Evolutionary conservation across 345 rosid species (phyloP), one percentile per base, ranked within the genome.

Genomic region (Brassica carinata): DNA sequence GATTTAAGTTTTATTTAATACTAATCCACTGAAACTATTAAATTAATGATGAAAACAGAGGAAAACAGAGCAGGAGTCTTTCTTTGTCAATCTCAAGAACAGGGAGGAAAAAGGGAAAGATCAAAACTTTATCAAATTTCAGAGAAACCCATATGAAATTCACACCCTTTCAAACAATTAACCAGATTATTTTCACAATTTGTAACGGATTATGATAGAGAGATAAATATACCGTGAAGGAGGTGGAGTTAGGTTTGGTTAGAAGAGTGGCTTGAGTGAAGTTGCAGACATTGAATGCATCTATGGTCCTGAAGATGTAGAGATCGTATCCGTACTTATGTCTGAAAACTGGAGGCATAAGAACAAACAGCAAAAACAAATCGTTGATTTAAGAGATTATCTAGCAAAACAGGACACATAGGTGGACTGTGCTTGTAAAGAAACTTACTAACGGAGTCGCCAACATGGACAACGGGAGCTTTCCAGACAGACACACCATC

Each of bases 291-390:
- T 73, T 76, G 86, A 88, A 92, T 72, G 98, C 99, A 83, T 87
- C 84, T 83, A 86, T 81, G 83, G 66, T 96, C 82, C 85, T 85
- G 91, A 96, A 93, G 87, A 95, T 95, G 91, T 88, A 93, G 79
- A 95, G 93, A 6, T 76, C 82, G 83, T 86, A 85, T 83, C 79
- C 85, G 66, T 89, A 79, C 91, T 90, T 89, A 84, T 89, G 97
- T 69, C 84, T 90, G 93, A 95, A 95, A 79, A 89, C 99, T 95
- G 88, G 34, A 43, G 59, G 1, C 7, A 74, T 0, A 74, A 74
- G 19, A 69, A 27, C 27, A 72, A 18, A 15, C 11, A 65, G 5
- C 64, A 18, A 48, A 48, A 48, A 13, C 8, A 69, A 67, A 43
- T 8, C 27, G 45, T 64, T 67, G 19, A 40, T 57, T 63, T 43